These are phyloP conservation scores for Dactylellina drechsleri DNA, from an alignment of 2,329 filamentous ascomycete genomes.

Conservation along the genomic window DNA sequence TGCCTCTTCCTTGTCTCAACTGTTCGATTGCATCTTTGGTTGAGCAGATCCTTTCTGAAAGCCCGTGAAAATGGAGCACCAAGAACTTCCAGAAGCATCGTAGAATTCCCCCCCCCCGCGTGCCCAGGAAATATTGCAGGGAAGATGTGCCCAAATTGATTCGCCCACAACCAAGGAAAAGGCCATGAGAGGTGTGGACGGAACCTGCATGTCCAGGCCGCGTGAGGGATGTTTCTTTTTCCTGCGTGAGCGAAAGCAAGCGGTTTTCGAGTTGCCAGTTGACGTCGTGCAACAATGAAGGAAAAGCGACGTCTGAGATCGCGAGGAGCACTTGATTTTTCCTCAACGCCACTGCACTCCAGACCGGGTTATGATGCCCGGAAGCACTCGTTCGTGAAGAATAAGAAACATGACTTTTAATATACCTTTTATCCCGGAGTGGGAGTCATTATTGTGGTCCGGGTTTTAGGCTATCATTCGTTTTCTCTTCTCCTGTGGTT, in stretches of 20 bases:
- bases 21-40: slow-evolving; percentile 54
- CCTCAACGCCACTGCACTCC: not conserved
- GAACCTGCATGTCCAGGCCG: slow-evolving; percentile 28
- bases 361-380: slow-evolving; percentile 1
- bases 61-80: slow-evolving; percentile 50
- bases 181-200: not conserved
- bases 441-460: slow-evolving; percentile 9
- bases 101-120: slow-evolving; percentile 44
- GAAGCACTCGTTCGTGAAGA: no score
- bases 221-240: slow-evolving; percentile 40
- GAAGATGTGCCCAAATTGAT: slow-evolving; percentile 35
- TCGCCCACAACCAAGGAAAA: slow-evolving; percentile 33
- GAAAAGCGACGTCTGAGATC: slow-evolving; percentile 13
- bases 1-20: slow-evolving; percentile 23
- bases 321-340: not conserved
- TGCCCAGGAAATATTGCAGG: slow-evolving; percentile 26
- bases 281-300: slow-evolving; percentile 33
- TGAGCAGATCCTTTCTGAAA: slow-evolving; percentile 55
- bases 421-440: slow-evolving; percentile 6
- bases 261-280: not conserved
- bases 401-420: not conserved
- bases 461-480: slow-evolving; percentile 12
- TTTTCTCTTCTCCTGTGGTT: not conserved
- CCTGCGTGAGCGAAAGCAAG: not conserved
- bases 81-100: slow-evolving; percentile 55